Base-by-base conservation (phyloP, 2,329 filamentous ascomycete genomes). In the Proliferodiscus dingleyae region DNA sequence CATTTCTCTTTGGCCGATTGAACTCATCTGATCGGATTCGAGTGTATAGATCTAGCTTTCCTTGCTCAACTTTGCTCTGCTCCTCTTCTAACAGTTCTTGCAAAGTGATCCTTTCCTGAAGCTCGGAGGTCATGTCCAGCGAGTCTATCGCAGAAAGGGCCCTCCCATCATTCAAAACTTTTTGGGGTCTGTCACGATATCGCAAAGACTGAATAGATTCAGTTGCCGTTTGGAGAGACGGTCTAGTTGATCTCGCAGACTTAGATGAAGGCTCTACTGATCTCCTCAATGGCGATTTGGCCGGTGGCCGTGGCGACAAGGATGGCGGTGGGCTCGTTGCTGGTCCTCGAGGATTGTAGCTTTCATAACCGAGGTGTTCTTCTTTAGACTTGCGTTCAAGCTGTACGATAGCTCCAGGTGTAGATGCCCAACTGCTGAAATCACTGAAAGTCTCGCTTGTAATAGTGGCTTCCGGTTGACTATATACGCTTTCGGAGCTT, bases 401-500 rank as follows among this genome's bases (percentile, higher is more conserved):
- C 29, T 32, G 29, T 8, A 15, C 3, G 9, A 15, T 13, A 15
- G 13, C 13, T 15, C 13, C 13, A 7, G 29, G 29, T 15, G n/a
- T 8, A 5, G 29, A 32, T 32, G 5, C 29, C 29, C 29, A 32
- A 32, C 29, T 32, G 29, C 13, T 15, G 9, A 32, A 32, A 15
- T 8, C 13, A 15, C 29, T 32, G 16, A 15, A 32, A 15, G n/a
- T 15, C 13, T 32, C 29, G 29, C 29, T 32, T 32, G n/a, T 15
- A 15, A n/a, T n/a, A 15, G 10, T 15, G 16, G 29, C 18, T 37
- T 46, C 46, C 10, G 28, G 30, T 15, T 55, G 52, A 26, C 47
- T 51, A 29, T 55, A 55, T 11, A 51, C 34, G 36, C 49, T 55
- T 23, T 36, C 47, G 21, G 41, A 46, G 34, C 45, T 51, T n/a